Evolutionary conservation across 208 protist genomes (phyloP).

Genomic region (Wallacemonas sp.): DNA sequence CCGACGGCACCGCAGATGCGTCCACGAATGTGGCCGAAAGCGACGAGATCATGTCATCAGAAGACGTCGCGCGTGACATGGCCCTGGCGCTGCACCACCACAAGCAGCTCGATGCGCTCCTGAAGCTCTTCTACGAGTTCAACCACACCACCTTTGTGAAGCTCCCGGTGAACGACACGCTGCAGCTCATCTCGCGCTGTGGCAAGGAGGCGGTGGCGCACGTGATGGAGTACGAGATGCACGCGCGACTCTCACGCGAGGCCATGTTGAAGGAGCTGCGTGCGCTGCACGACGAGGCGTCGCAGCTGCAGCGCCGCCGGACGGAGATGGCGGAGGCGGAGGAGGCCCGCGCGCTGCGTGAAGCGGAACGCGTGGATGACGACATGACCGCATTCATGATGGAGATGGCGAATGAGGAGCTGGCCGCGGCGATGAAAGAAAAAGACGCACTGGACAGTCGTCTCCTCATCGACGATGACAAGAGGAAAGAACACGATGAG

Average conservation of each 20-base stretch:
- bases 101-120: constrained; percentile 69
- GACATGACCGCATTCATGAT: constrained; percentile 27
- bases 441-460: not conserved
- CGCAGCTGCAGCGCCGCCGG: constrained; percentile 32
- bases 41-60: too few relatives aligned
- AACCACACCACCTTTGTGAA: constrained; percentile 87
- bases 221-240: constrained; percentile 72
- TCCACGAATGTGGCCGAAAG: too few relatives aligned
- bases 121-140: constrained; percentile 87
- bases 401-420: not conserved
- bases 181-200: constrained; percentile 74
- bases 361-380: constrained; percentile 23
- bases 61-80: constrained; percentile 14
- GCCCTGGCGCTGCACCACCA: constrained; percentile 65
- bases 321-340: constrained; percentile 37
- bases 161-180: constrained; percentile 77
- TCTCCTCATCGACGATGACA: not conserved
- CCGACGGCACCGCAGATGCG: not conserved
- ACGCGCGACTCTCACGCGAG: constrained; percentile 50
- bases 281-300: constrained; percentile 41
- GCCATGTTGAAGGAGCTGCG: constrained; percentile 44
- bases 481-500: not conserved
- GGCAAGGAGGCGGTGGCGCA: constrained; percentile 76
- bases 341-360: constrained; percentile 25
- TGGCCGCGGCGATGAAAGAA: constrained; percentile 9